Evolutionary conservation across 352 stramenopile species (phyloP).

Genomic region (Lagenidium sp.): DNA sequence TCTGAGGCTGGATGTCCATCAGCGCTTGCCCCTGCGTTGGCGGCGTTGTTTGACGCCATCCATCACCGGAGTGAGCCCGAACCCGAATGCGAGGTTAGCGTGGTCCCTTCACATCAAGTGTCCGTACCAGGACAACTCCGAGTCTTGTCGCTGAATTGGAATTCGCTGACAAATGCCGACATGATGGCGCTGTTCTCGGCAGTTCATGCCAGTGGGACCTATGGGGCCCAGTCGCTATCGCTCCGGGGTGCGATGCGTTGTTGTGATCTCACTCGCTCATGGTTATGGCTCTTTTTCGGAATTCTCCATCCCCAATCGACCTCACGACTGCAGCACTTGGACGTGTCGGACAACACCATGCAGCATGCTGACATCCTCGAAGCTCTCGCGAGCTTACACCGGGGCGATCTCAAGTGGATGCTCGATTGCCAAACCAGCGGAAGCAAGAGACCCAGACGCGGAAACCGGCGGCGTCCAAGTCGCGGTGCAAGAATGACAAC

Average conservation of each 20-base stretch:
- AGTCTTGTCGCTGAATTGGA: conserved; percentile 21
- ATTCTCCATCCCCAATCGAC: conserved; percentile 16
- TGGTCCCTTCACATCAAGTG: too few relatives aligned
- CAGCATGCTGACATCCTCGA: conserved; percentile 16
- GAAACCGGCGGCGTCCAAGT: too few relatives aligned
- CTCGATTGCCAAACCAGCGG: not conserved
- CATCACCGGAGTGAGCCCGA: too few relatives aligned
- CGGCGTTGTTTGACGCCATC: too few relatives aligned
- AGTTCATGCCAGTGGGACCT: not conserved
- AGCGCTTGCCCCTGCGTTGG: too few relatives aligned
- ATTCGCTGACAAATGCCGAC: conserved; percentile 13
- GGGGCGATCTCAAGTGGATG: conserved; percentile 14
- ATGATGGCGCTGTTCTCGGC: conserved; percentile 34
- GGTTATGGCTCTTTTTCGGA: conserved; percentile 29
- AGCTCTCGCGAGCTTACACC: too few relatives aligned
- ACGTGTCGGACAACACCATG: conserved; percentile 32
- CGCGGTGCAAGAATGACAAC: too few relatives aligned
- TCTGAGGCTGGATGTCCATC: too few relatives aligned
- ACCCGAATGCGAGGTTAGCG: too few relatives aligned
- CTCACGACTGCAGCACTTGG: conserved; percentile 12
- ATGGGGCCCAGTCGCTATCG: conserved; percentile 13
- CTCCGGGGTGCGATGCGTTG: conserved; percentile 16
- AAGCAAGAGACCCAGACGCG: not conserved
- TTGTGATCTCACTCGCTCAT: conserved; percentile 12
- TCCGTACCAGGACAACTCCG: conserved; percentile 1